These are phyloP conservation scores for Jamesozyma rosinii DNA, from an alignment of 805 yeast genomes.

Conservation along the genomic window DNA sequence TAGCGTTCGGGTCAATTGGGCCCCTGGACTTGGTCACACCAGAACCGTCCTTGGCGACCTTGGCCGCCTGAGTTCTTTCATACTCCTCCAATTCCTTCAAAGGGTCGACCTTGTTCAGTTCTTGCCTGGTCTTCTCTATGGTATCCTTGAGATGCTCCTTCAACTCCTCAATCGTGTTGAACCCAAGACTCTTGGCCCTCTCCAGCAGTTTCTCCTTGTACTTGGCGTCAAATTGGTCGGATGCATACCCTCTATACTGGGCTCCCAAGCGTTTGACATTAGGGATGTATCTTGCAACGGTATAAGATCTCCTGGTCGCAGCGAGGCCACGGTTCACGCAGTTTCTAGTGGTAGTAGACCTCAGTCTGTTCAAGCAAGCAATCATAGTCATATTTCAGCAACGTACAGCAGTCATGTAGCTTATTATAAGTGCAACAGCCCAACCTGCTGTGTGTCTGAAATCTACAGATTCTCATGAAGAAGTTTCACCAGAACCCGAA, in stretches of 20 bases:
- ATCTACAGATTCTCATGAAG: too few relatives aligned
- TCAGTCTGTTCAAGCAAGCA: neutral
- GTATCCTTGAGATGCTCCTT: constrained; percentile 53
- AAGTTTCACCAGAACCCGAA: too few relatives aligned
- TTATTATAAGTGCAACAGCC: too few relatives aligned
- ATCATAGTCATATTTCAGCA: neutral
- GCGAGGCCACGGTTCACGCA: neutral
- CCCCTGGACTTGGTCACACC: constrained; percentile 12
- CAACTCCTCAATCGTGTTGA: constrained; percentile 43
- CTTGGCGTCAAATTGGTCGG: constrained; percentile 10
- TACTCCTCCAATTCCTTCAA: constrained; percentile 54
- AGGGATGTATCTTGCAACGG: neutral
- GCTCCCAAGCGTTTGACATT: neutral
- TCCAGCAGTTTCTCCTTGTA: constrained; percentile 32
- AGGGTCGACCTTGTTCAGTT: constrained; percentile 59
- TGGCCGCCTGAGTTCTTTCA: constrained; percentile 26
- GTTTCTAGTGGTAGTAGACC: neutral
- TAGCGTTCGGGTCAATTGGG: constrained; percentile 4
- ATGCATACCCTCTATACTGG: neutral
- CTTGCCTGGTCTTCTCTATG: constrained; percentile 46
- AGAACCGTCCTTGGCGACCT: constrained; percentile 17
- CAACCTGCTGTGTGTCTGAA: too few relatives aligned
- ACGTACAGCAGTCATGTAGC: too few relatives aligned
- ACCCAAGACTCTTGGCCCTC: constrained; percentile 32
- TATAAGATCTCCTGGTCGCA: neutral